These are phyloP conservation scores for Blastocystis sp. DNA, from an alignment of 352 stramenopile species.

Conservation along the genomic window DNA sequence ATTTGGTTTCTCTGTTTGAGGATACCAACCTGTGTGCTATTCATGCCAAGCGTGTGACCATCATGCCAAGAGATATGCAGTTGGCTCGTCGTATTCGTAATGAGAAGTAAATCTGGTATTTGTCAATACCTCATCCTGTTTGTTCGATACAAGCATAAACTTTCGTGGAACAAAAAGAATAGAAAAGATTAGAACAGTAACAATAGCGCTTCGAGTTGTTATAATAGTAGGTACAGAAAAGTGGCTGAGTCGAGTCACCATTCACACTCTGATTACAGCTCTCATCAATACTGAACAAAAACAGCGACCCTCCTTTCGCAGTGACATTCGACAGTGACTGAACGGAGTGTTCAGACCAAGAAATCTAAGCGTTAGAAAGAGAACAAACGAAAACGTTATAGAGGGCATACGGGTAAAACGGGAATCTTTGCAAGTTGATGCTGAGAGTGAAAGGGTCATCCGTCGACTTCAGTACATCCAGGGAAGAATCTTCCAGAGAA, in stretches of 20 bases:
- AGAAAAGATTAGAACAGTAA: slow-evolving; percentile 24
- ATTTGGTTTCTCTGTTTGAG: slow-evolving; percentile 84
- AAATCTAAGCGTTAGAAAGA: background rate
- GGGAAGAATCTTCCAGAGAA: background rate
- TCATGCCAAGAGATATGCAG: slow-evolving; percentile 88
- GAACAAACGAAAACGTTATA: background rate
- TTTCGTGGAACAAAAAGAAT: background rate
- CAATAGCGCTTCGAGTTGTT: background rate
- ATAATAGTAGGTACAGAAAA: slow-evolving; percentile 31
- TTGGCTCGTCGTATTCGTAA: slow-evolving; percentile 68
- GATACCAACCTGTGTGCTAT: slow-evolving; percentile 84
- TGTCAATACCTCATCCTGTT: slow-evolving; percentile 33
- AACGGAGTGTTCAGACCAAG: background rate
- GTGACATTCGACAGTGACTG: background rate
- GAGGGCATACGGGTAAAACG: slow-evolving; percentile 1
- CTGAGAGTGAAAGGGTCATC: background rate
- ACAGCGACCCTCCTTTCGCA: background rate
- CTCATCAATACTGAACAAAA: background rate
- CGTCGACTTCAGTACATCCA: background rate
- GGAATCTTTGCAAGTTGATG: background rate
- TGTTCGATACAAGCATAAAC: background rate
- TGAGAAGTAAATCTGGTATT: slow-evolving; percentile 55
- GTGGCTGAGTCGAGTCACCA: background rate
- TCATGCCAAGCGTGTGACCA: slow-evolving; percentile 83
- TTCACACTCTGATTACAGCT: background rate